phyloP scores from a whole-genome alignment of 2,329 filamentous ascomycete genomes.

The Exophiala spinifera region DNA sequence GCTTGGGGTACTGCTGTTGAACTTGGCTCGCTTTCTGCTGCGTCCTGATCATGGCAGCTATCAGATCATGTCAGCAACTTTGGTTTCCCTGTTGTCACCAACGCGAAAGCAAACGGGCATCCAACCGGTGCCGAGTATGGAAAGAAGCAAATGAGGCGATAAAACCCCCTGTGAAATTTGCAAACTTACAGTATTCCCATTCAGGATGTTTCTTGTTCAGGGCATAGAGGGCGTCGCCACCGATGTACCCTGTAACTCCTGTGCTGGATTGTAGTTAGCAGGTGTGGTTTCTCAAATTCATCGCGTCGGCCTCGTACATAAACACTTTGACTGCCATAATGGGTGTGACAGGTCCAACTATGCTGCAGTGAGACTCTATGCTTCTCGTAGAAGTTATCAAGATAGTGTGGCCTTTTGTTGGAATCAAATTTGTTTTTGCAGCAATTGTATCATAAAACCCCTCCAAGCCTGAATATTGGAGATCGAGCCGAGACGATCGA shows the following conservation, averaged over 20 bases:
- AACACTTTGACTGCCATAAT: constrained; percentile 19
- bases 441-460: no score
- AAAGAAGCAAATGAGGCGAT: constrained; percentile 26
- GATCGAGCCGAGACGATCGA: no score
- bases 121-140: neutral
- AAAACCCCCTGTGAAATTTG: neutral
- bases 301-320: constrained; percentile 5
- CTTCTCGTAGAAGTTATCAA: no score
- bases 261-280: constrained; percentile 35
- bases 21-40: constrained; percentile 41
- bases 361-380: no score
- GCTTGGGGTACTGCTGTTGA: constrained; percentile 38
- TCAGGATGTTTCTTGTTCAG: constrained; percentile 45
- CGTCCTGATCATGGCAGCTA: constrained; percentile 39
- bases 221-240: constrained; percentile 48
- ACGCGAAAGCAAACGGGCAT: neutral
- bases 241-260: constrained; percentile 53
- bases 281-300: neutral
- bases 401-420: no score
- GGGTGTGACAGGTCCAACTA: no score
- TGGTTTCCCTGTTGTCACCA: neutral
- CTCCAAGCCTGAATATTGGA: no score
- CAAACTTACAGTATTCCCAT: constrained; percentile 39
- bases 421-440: no score
- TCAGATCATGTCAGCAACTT: constrained; percentile 4